phyloP scores from a whole-genome alignment of 345 rosid genomes.

The Boechera stricta region DNA sequence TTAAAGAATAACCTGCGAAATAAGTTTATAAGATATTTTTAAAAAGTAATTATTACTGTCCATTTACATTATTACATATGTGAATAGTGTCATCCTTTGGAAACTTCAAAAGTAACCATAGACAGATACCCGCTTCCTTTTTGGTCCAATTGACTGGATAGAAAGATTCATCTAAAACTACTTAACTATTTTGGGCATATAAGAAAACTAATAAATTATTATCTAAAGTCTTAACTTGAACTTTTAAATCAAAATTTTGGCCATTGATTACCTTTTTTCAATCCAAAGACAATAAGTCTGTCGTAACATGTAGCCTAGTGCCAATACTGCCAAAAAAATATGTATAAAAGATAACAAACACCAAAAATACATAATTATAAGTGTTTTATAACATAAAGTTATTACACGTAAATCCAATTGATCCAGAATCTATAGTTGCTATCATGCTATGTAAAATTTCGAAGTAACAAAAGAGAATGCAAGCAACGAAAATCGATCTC shows the following conservation, averaged over 20 bases:
- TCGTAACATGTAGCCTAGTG: not conserved
- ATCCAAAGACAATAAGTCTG: not conserved
- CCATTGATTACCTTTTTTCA: slow-evolving; percentile 19
- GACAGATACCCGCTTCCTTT: slow-evolving; percentile 10
- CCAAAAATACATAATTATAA: not conserved
- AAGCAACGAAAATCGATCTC: not conserved
- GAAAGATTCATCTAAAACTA: slow-evolving; percentile 17
- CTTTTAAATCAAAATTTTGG: slow-evolving; percentile 9
- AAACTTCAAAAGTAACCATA: slow-evolving; percentile 38
- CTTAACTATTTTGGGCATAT: slow-evolving; percentile 2
- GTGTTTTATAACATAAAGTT: not conserved
- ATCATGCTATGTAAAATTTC: not conserved
- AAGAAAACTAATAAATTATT: not conserved
- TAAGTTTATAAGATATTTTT: slow-evolving; percentile 20
- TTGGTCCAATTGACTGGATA: slow-evolving; percentile 15
- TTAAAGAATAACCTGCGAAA: slow-evolving; percentile 33
- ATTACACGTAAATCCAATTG: not conserved
- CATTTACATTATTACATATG: slow-evolving; percentile 9
- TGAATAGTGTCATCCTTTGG: slow-evolving; percentile 12
- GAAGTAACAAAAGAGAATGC: not conserved
- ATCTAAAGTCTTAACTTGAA: not conserved
- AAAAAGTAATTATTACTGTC: slow-evolving; percentile 27
- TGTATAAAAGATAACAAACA: not conserved
- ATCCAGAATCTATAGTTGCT: not conserved
- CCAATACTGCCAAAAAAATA: no score